Base-by-base conservation (phyloP, 164 flowering plant genomes). In the Stephania japonica region DNA sequence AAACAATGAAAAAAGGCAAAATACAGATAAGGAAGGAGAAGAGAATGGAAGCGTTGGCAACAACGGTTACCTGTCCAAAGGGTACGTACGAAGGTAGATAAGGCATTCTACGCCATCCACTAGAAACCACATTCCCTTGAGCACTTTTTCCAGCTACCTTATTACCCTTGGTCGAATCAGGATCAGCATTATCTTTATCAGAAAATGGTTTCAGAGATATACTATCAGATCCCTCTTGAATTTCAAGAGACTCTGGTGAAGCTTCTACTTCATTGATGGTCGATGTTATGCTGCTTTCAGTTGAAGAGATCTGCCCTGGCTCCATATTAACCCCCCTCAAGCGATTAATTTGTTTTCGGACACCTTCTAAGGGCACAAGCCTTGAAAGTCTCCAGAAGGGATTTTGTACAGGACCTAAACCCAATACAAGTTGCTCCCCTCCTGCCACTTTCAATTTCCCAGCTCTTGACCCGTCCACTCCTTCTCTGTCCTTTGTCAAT, bases 301-400 rank as follows among this genome's bases (percentile, higher is more conserved):
- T 43, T 23, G 43, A 66, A 64, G 80, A 56, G 75, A 73, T 68
- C 23, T 85, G 89, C 50, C 72, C 80, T 62, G 84, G 74, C 73
- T 75, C 86, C 69, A 74, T 79, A 69, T 70, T 75, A 41, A 78
- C 87, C 70, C 86, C 85, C 71, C 77, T 84, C 77, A 82, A 87
- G 72, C 78, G 84, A 70, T 75, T 80, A 3, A 95, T 49, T 43
- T 87, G 88, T 80, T 80, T 83, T 69, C 80, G 83, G 66, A 95
- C 79, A 76, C 88, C 83, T 53, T 89, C 92, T 74, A 95, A 76
- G 24, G 98, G 99, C 69, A 95, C 97, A 81, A 95, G 94, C 75
- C 80, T 90, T 16, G 98, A 91, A 72, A 95, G 89, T 81, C 99
- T 88, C 99, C 99, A 95, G 71, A 93, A 88, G 65, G 99, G 89